Conservation (phyloP, 495 filamentous ascomycete species). For the Trypethelium eluteriae region DNA sequence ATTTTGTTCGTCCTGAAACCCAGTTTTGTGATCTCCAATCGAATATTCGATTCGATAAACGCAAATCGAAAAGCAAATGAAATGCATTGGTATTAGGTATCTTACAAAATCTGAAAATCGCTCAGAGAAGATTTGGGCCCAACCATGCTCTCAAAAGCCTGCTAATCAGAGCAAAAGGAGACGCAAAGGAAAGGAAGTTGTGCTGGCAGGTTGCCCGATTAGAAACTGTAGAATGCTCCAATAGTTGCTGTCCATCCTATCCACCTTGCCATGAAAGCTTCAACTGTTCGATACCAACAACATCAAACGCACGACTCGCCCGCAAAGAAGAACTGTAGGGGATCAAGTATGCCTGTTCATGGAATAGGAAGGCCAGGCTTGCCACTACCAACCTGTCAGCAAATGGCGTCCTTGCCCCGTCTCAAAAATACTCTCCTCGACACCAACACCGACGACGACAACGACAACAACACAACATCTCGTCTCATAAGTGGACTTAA, state of each 20-base stretch:
- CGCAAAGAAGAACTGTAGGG: not conserved
- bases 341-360: not conserved
- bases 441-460: not conserved
- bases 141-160: conserved; percentile 9
- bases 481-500: not conserved
- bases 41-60: too few species aligned
- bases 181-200: not conserved
- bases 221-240: not conserved
- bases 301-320: not conserved
- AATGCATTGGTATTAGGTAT: conserved; percentile 3
- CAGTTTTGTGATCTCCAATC: too few species aligned
- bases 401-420: not conserved
- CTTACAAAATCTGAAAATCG: not conserved
- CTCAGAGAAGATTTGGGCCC: conserved; percentile 7
- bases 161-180: conserved; percentile 8
- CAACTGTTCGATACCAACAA: not conserved
- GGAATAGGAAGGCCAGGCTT: conserved; percentile 11
- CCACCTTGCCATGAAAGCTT: not conserved
- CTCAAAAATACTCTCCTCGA: not conserved
- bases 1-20: too few species aligned
- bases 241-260: not conserved
- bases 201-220: not conserved
- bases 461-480: not conserved
- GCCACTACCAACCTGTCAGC: conserved; percentile 10
- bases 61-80: too few species aligned